Conservation (phyloP, 2,329 filamentous ascomycete genomes). For the Penicillium freii region DNA sequence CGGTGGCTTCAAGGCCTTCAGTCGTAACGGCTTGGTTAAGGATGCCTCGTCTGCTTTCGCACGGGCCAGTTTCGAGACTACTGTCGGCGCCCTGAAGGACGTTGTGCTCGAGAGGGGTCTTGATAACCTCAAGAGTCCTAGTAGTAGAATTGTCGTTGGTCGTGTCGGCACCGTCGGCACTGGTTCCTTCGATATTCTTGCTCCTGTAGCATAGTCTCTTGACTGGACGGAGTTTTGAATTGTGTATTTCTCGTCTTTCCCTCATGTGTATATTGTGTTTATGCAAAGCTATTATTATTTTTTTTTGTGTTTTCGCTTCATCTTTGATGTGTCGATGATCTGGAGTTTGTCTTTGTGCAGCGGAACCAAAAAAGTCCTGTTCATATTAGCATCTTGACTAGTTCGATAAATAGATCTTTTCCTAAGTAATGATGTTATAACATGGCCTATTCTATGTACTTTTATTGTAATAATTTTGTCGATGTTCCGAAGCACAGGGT, state of each 20-base stretch:
- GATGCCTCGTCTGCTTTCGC: conserved; percentile 87
- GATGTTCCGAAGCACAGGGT: too few relatives aligned
- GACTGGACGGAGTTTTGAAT: conserved; percentile 17
- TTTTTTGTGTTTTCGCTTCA: conserved; percentile 16
- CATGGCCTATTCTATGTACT: neutral
- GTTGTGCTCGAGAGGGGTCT: conserved; percentile 86
- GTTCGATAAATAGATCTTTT: conserved; percentile 24
- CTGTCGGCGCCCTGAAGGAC: conserved; percentile 87
- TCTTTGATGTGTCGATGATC: conserved; percentile 38
- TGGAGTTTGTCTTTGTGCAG: conserved; percentile 38
- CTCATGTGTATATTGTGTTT: conserved; percentile 29
- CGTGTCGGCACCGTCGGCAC: conserved; percentile 80
- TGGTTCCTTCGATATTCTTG: conserved; percentile 84
- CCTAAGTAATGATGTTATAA: conserved; percentile 2
- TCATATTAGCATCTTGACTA: conserved; percentile 31
- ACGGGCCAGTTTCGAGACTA: conserved; percentile 99
- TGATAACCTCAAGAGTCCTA: conserved; percentile 83
- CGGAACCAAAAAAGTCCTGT: conserved; percentile 39
- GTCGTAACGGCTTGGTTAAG: conserved; percentile 75
- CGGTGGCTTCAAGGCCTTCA: conserved; percentile 87
- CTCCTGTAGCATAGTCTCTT: conserved; percentile 44
- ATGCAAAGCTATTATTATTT: conserved; percentile 15
- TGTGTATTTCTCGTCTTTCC: conserved; percentile 20
- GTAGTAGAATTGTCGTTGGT: conserved; percentile 83
- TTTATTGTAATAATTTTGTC: neutral